These are phyloP conservation scores for Collybiopsis luxurians DNA, from an alignment of 768 basidiomycete genomes.

Conservation along the genomic window DNA sequence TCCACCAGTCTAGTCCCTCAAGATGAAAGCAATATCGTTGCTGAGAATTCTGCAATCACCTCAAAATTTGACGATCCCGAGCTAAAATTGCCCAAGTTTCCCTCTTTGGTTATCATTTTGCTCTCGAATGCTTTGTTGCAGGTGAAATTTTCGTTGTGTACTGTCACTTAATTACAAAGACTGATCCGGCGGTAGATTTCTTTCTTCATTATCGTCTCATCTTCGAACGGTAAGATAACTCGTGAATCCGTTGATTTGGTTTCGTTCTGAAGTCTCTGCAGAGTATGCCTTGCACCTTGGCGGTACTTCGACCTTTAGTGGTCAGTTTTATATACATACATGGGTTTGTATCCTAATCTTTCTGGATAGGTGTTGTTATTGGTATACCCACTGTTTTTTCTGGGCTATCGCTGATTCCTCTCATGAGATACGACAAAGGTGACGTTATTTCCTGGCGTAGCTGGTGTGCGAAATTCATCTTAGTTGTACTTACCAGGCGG, in stretches of 20 bases:
- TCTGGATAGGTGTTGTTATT: constrained; percentile 39
- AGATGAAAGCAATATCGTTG: no score
- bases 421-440: constrained; percentile 59
- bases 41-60: no score
- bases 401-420: constrained; percentile 53
- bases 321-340: constrained; percentile 42
- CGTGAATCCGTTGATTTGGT: no score
- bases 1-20: no score
- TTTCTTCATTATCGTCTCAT: constrained; percentile 70
- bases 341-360: constrained; percentile 10
- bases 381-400: constrained; percentile 67
- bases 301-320: constrained; percentile 58
- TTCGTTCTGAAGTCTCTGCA: no score
- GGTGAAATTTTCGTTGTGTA: no score
- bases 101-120: constrained; percentile 45
- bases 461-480: background rate
- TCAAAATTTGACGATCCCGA: constrained; percentile 25
- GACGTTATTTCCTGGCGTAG: constrained; percentile 3
- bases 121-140: constrained; percentile 42
- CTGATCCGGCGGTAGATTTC: constrained; percentile 39
- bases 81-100: constrained; percentile 44
- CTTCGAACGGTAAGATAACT: no score
- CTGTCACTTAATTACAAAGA: no score
- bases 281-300: constrained; percentile 62
- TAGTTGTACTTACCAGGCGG: constrained; percentile 33